Conservation (phyloP, 169 alveolate genomes). For the Plasmodium inui region DNA sequence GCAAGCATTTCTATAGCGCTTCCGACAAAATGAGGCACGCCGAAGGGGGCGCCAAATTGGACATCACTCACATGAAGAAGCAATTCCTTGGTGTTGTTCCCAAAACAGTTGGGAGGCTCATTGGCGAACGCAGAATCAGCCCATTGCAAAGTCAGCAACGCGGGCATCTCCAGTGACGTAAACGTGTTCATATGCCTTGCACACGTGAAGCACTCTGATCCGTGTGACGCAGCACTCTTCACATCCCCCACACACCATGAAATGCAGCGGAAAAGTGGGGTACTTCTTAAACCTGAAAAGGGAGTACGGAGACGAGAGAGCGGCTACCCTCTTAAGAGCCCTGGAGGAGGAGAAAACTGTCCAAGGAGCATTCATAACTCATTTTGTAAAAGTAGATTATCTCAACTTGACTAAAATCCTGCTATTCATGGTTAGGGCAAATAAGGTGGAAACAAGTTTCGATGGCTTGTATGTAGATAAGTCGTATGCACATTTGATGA, state of each 20-base stretch:
- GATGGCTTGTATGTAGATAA: conserved; percentile 55
- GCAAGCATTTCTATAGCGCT: neutral
- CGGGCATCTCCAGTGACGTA: neutral
- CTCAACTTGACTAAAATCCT: conserved; percentile 34
- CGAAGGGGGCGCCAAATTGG: neutral
- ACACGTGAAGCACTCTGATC: neutral
- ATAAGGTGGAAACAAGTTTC: conserved; percentile 34
- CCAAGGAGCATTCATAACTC: conserved; percentile 59
- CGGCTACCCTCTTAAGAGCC: conserved; percentile 10
- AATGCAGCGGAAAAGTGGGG: conserved; percentile 67
- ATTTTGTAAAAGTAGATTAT: conserved; percentile 48
- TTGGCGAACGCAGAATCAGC: neutral
- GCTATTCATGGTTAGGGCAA: neutral
- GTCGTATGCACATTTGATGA: neutral
- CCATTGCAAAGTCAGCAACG: neutral
- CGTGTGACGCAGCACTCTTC: neutral
- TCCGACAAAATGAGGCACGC: neutral
- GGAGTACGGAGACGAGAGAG: conserved; percentile 70
- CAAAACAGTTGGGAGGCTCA: neutral
- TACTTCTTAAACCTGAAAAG: conserved; percentile 44
- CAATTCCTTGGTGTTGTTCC: neutral
- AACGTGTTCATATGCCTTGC: neutral
- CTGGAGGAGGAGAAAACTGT: conserved; percentile 22
- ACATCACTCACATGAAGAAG: neutral
- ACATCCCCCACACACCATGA: conserved; percentile 2